Conservation (phyloP, 2,329 filamentous ascomycete species). For the Talaromyces sp. region DNA sequence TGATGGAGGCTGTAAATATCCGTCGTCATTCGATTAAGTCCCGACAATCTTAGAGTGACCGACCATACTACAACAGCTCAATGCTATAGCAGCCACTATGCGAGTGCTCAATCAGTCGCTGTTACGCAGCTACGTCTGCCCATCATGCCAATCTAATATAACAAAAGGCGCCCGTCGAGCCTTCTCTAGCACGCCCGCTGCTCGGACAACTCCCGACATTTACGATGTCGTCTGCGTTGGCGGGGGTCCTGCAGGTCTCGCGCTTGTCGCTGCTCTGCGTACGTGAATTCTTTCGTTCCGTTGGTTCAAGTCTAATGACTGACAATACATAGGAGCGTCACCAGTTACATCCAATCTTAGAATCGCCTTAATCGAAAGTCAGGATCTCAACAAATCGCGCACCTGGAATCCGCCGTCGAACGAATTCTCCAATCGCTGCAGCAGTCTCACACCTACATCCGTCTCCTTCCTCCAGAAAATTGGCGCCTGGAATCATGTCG, state of each 20-base stretch:
- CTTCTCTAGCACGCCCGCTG: constrained; percentile 35
- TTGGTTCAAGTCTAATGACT: background rate
- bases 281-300: constrained; percentile 30
- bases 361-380: constrained; percentile 84
- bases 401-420: constrained; percentile 63
- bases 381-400: constrained; percentile 69
- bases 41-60: background rate
- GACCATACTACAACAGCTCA: background rate
- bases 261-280: constrained; percentile 74
- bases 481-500: constrained; percentile 78
- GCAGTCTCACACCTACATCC: constrained; percentile 85
- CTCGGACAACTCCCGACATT: constrained; percentile 58
- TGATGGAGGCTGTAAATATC: background rate
- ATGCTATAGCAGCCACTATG: constrained; percentile 25
- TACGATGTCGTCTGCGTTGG: constrained; percentile 93
- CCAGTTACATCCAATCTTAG: constrained; percentile 71
- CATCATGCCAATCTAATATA: constrained; percentile 35
- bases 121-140: constrained; percentile 40
- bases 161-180: constrained; percentile 25
- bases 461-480: constrained; percentile 77
- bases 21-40: background rate
- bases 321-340: constrained; percentile 61
- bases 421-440: constrained; percentile 88
- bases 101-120: constrained; percentile 30
- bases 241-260: constrained; percentile 83